A percentile compares a stretch with the other conserved stretches of the same genome.
These are phyloP conservation scores for Chamaecrista fasciculata DNA, from an alignment of 306 rosid genomes.

Conservation along the genomic window DNA sequence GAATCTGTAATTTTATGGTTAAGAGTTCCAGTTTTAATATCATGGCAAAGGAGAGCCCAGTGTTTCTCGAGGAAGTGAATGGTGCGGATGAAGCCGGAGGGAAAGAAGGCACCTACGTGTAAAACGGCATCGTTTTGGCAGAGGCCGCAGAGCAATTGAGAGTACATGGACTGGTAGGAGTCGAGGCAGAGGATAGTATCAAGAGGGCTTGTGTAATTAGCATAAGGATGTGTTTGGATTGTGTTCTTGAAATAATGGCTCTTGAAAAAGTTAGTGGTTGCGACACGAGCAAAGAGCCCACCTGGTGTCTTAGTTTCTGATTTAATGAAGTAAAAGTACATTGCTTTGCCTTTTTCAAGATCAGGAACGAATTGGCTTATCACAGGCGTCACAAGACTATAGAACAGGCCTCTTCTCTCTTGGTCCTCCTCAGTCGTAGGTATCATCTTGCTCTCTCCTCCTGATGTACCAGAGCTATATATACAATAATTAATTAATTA, in stretches of 20 bases:
- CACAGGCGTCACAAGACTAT: conserved; percentile 77
- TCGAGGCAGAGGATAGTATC: conserved; percentile 77
- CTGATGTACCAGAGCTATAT: conserved; percentile 86
- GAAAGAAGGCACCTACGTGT: conserved; percentile 74
- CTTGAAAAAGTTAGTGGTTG: conserved; percentile 76
- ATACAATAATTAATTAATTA: too few relatives aligned
- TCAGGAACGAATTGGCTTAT: conserved; percentile 64
- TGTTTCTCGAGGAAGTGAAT: conserved; percentile 77
- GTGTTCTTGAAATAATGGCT: conserved; percentile 54
- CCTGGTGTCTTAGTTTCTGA: conserved; percentile 75
- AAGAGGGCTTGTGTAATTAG: conserved; percentile 81
- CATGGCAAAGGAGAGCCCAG: conserved; percentile 57
- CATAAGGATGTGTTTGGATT: conserved; percentile 74
- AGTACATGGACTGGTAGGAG: conserved; percentile 90
- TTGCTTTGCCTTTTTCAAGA: conserved; percentile 84
- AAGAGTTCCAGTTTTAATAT: conserved; percentile 61
- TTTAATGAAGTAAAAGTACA: conserved; percentile 84
- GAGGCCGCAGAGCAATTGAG: conserved; percentile 84
- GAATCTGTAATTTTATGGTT: conserved; percentile 46
- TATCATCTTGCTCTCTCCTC: conserved; percentile 92
- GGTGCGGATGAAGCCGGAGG: conserved; percentile 87
- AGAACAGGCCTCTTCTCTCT: conserved; percentile 52
- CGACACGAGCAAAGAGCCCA: conserved; percentile 75
- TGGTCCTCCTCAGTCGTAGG: conserved; percentile 80
- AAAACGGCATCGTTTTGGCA: conserved; percentile 61